Evolutionary conservation across 208 protist species (phyloP).

Genomic region (Herpetomonas tarakana): DNA sequence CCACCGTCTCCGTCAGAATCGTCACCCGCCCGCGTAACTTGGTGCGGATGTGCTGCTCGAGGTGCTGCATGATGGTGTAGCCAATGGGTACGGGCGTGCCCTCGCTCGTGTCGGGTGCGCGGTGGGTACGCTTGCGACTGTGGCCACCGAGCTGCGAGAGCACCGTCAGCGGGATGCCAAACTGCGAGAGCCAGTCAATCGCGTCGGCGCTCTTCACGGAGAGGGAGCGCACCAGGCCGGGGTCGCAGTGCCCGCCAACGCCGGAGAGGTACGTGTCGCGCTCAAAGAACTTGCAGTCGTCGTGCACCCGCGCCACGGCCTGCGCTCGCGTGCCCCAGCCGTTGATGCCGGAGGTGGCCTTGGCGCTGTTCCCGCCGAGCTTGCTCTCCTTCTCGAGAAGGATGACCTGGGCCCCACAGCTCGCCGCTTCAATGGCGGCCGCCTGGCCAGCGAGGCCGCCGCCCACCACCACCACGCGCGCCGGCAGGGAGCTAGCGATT

Average conservation of each 20-base stretch:
- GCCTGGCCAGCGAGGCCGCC: constrained; percentile 59
- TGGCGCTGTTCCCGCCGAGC: constrained; percentile 92
- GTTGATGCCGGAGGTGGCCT: constrained; percentile 94
- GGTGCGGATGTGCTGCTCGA: constrained; percentile 65
- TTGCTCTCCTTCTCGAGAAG: constrained; percentile 79
- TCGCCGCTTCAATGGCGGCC: constrained; percentile 53
- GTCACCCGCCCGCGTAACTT: constrained; percentile 37
- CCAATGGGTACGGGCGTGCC: constrained; percentile 76
- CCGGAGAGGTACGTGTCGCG: constrained; percentile 56
- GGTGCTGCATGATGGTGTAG: constrained; percentile 70
- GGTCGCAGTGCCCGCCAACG: constrained; percentile 42
- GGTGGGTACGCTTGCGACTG: constrained; percentile 59
- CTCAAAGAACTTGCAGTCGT: constrained; percentile 54
- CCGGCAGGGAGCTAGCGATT: constrained; percentile 29
- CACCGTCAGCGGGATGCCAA: constrained; percentile 69
- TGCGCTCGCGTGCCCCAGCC: constrained; percentile 74
- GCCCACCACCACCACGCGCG: constrained; percentile 58
- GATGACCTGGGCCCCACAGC: constrained; percentile 60
- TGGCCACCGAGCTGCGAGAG: constrained; percentile 84
- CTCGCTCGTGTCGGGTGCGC: constrained; percentile 38
- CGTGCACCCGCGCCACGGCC: constrained; percentile 28
- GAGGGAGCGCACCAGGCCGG: constrained; percentile 68
- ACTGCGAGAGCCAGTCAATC: constrained; percentile 58
- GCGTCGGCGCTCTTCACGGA: constrained; percentile 42
- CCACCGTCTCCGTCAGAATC: constrained; percentile 40